phyloP scores from a whole-genome alignment of 176 grass and related monocot species.

The Urochloa ruziziensis region DNA sequence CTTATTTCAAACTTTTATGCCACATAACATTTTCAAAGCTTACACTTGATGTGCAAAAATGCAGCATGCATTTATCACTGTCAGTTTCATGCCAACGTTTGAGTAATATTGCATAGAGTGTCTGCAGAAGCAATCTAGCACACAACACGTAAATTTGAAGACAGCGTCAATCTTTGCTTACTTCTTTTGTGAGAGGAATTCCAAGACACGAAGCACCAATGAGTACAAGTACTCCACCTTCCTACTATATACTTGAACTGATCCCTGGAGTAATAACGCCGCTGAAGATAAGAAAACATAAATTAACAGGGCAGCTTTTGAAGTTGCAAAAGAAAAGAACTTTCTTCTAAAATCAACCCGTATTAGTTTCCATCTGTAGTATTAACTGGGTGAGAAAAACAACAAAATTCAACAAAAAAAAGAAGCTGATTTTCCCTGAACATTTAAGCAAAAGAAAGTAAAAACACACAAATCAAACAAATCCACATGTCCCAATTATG shows the following conservation, averaged over 20 bases:
- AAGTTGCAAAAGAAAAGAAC: constrained; percentile 13
- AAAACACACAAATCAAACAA: neutral
- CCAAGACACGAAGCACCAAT: constrained; percentile 73
- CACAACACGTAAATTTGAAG: neutral
- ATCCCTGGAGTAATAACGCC: constrained; percentile 86
- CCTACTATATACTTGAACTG: constrained; percentile 86
- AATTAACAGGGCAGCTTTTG: neutral
- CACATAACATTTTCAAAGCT: neutral
- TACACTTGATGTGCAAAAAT: neutral
- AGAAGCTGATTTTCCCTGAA: neutral
- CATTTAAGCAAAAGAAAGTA: neutral
- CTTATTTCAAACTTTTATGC: neutral
- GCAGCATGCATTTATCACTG: neutral
- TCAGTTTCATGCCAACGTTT: constrained; percentile 20
- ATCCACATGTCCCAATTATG: neutral
- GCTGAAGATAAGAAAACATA: constrained; percentile 47
- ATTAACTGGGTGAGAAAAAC: neutral
- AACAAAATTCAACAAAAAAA: neutral
- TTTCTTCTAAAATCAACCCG: neutral
- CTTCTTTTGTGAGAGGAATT: constrained; percentile 93
- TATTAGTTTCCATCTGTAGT: neutral
- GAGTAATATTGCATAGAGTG: neutral
- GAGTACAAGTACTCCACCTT: constrained; percentile 98
- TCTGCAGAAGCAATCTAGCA: neutral
- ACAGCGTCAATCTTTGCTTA: constrained; percentile 35